Base-by-base conservation (phyloP, 2,329 filamentous ascomycete genomes). In the Ophiostoma angusticollis region DNA sequence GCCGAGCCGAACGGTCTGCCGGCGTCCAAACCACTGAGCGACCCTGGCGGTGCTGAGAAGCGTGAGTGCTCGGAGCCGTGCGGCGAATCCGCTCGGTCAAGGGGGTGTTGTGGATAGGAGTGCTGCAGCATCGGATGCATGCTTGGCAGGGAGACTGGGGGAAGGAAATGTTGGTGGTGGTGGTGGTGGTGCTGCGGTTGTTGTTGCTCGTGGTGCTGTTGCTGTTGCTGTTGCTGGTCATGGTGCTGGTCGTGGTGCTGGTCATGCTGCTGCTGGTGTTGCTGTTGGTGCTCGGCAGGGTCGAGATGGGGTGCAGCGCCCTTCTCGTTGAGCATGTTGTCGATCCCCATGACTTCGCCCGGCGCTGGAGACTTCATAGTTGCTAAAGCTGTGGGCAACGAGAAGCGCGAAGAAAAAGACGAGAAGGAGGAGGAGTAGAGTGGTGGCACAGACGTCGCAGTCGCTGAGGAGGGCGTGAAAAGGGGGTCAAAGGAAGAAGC, bases 41-140 rank as follows among this genome's bases (percentile, higher is more conserved):
- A 40, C 13, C 39, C 39, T 4, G 52, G 47, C 6, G 54, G 63
- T 30, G 54, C 64, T 29, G 59, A 72, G 52, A 71, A 72, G 43
- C 69, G 64, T 5, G 70, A 74, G 53, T 70, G 67, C 48, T 75
- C 72, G 12, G 72, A 75, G 40, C 70, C 70, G 55, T 76, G 72
- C 9, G 72, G 70, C 6, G 72, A 75, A 48, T 63, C 67, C 34
- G 69, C 65, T 42, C 70, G 67, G 40, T 75, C 71, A 51, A 74
- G 64, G 13, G 54, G 47, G 31, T 54, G 52, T 25, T 48, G 50
- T 18, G 47, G 47, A 17, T 40, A 43, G 22, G 41, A 46, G 43
- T 44, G 36, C 32, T 44, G 45, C 25, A 40, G 46, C n/a, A n/a
- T n/a, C n/a, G n/a, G n/a, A n/a, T n/a, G n/a, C 30, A 43, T 41